Evolutionary conservation across 352 stramenopile species (phyloP), one percentile per base, ranked within the genome.

Genomic region (Thraustochytrium sp.): DNA sequence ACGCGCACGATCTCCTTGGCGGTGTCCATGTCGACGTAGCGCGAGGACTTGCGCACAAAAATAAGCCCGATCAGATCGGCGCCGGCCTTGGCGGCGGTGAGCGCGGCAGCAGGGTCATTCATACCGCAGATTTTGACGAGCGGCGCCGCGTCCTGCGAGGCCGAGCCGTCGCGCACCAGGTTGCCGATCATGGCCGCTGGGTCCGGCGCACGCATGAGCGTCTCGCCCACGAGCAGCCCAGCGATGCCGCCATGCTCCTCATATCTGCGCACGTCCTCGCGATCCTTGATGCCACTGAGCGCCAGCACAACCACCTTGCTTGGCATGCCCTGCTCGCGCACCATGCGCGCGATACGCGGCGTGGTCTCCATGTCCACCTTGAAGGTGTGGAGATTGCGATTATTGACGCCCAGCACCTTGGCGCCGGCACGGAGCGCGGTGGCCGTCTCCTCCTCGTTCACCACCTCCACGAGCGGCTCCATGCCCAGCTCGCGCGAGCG

Each of bases 301-400:
- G 95, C 93, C 85, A 96, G 94, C 0, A 99, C 76, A 2, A 90
- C 90, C 64, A 98, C 90, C 31, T 91, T 55, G 40, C 82, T 78
- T 13, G 76, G 74, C 9, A 29, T 54, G 26, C 38, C 55, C 36
- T 73, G 34, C 18, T 53, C 63, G 48, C 97, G 92, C 26, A 90
- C 89, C 4, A 93, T 2, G 37, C 26, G 88, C 16, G 94, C 92
- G 44, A 98, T 90, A 63, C 93, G 91, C 46, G 96, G 92, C 0
- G 96, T 98, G 38, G 93, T 98, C 84, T 92, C 90, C 85, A 99
- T 89, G 86, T 99, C 96, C 73, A 99, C 90, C 88, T 98, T 94
- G 86, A 99, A 99, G 34, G 95, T 98, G 85, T 97, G 96, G 46
- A 99, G 88, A 87, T 99, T 97, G 51, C 97, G 93, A 91, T 99